Percentiles rank a stretch among this genome's conserved stretches.
Evolutionary conservation across 2,329 filamentous ascomycete species (phyloP).

Genomic region (Didymella lethalis): DNA sequence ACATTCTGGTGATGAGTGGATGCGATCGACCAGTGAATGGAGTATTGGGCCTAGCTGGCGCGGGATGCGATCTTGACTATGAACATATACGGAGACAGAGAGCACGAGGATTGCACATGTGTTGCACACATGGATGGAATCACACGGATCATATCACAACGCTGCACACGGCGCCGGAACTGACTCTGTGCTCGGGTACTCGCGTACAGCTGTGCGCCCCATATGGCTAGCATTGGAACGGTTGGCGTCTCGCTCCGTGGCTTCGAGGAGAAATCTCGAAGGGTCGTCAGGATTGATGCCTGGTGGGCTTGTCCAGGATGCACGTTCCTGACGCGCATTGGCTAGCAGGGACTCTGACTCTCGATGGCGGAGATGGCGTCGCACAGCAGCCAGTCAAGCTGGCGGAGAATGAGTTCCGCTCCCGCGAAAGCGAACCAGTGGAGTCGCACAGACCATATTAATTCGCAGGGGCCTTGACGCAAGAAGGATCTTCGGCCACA

Average conservation of each 20-base stretch:
- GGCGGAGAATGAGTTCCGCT: constrained; percentile 14
- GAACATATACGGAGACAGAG: constrained; percentile 18
- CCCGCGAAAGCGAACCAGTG: constrained; percentile 22
- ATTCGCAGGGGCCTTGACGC: not conserved
- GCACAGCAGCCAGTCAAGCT: constrained; percentile 17
- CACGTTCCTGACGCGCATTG: constrained; percentile 18
- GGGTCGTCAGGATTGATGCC: constrained; percentile 6
- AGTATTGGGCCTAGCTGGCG: constrained; percentile 17
- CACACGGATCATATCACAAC: constrained; percentile 22
- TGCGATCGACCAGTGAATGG: constrained; percentile 15
- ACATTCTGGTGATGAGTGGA: constrained; percentile 27
- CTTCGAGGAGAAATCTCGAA: constrained; percentile 5
- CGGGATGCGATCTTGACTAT: constrained; percentile 13
- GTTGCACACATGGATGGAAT: constrained; percentile 21
- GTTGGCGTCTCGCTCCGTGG: constrained; percentile 19
- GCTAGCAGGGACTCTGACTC: constrained; percentile 19
- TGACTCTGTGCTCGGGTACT: constrained; percentile 24
- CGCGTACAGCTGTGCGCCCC: constrained; percentile 19
- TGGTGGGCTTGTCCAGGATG: constrained; percentile 3
- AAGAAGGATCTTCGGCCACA: constrained; percentile 16
- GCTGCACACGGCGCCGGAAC: constrained; percentile 21
- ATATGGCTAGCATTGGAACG: constrained; percentile 21
- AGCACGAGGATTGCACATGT: constrained; percentile 21
- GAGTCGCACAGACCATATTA: constrained; percentile 16
- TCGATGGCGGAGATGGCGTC: not conserved